Percentiles rank a stretch among this genome's conserved stretches.
phyloP scores from a whole-genome alignment of 2,329 filamentous ascomycete species.

The Penicillium glabrum region DNA sequence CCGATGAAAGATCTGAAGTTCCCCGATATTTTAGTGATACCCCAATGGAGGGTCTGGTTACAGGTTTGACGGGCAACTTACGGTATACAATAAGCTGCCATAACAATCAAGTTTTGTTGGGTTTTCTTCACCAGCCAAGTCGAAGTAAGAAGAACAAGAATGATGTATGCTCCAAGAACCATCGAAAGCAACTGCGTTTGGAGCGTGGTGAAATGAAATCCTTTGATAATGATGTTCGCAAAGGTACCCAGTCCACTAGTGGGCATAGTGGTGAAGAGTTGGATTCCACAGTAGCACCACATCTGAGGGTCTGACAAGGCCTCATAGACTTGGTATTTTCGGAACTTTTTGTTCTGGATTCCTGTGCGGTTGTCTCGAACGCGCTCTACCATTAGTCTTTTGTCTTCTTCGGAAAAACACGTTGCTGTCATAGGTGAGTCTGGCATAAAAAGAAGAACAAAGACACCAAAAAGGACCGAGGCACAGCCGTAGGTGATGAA shows the following conservation, averaged over 20 bases:
- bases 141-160: slow-evolving; percentile 65
- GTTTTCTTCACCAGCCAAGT: slow-evolving; percentile 68
- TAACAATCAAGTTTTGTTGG: slow-evolving; percentile 66
- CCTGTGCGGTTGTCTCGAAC: slow-evolving; percentile 62
- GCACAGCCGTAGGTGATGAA: slow-evolving; percentile 65
- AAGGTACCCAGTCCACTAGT: slow-evolving; percentile 72
- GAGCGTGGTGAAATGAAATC: slow-evolving; percentile 64
- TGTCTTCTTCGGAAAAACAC: slow-evolving; percentile 66
- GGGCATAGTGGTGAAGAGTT: slow-evolving; percentile 70
- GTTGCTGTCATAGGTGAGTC: slow-evolving; percentile 71
- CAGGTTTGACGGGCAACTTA: slow-evolving; percentile 40
- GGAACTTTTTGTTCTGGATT: slow-evolving; percentile 58
- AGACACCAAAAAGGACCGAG: slow-evolving; percentile 64
- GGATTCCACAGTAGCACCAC: slow-evolving; percentile 51
- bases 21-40: no score
- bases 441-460: slow-evolving; percentile 64
- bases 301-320: slow-evolving; percentile 65
- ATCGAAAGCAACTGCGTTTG: slow-evolving; percentile 71
- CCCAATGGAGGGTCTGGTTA: no score
- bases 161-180: slow-evolving; percentile 73
- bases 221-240: slow-evolving; percentile 70
- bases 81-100: slow-evolving; percentile 66
- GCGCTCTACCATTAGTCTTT: slow-evolving; percentile 62
- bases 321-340: slow-evolving; percentile 55
- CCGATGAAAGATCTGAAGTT: slow-evolving; percentile 4